Conservation (phyloP, 1,139 yeast genomes). For the Suhomyces terraborum region DNA sequence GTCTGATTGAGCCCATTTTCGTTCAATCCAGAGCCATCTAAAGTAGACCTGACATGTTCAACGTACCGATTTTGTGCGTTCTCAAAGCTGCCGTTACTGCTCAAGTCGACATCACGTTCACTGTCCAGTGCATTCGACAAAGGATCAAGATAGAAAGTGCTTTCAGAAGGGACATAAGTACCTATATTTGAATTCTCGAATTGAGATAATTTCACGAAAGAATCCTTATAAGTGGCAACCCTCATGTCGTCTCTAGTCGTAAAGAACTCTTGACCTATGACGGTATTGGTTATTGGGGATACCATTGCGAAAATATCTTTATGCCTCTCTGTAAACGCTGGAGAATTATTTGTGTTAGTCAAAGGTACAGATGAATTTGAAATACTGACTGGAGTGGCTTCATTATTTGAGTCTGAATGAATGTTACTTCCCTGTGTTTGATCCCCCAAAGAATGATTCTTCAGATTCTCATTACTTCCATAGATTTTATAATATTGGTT, state of each 20-base stretch:
- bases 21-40: slow-evolving; percentile 2
- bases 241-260: slow-evolving; percentile 23
- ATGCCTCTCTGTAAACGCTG: slow-evolving; percentile 3
- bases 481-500: not conserved
- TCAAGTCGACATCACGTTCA: slow-evolving; percentile 6
- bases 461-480: not conserved
- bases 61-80: slow-evolving; percentile 13
- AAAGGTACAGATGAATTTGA: slow-evolving; percentile 4
- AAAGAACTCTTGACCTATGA: slow-evolving; percentile 19
- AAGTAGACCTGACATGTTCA: slow-evolving; percentile 15
- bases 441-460: not conserved
- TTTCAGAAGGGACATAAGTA: not conserved
- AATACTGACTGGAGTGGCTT: not conserved
- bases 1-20: not conserved
- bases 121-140: slow-evolving; percentile 8
- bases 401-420: slow-evolving; percentile 3
- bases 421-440: not conserved
- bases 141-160: slow-evolving; percentile 4
- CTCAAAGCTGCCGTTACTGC: slow-evolving; percentile 15
- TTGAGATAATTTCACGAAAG: slow-evolving; percentile 16
- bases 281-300: slow-evolving; percentile 15
- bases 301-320: slow-evolving; percentile 20
- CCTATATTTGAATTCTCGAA: slow-evolving; percentile 6
- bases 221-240: slow-evolving; percentile 24
- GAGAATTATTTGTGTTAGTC: not conserved